phyloP scores from a whole-genome alignment of 208 protist genomes.

The Borovskyia barvae region DNA sequence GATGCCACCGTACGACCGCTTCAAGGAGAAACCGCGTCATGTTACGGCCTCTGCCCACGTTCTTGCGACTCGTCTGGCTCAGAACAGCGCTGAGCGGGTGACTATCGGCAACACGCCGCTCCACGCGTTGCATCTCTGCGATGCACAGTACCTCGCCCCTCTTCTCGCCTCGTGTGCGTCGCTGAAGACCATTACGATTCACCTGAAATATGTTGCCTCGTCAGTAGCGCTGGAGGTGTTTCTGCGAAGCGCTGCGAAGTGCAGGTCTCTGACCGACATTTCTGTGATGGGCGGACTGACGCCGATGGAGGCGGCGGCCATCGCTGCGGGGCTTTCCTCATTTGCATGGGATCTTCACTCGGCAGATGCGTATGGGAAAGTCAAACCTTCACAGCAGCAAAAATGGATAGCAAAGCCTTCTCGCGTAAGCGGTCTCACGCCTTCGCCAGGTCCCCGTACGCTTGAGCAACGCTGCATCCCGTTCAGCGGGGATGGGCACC shows the following conservation, averaged over 20 bases:
- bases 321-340: slow-evolving; percentile 35
- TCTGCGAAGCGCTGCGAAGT: slow-evolving; percentile 40
- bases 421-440: too few relatives aligned
- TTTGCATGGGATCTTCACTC: slow-evolving; percentile 10
- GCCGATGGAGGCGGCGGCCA: slow-evolving; percentile 43
- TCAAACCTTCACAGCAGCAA: neutral
- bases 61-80: slow-evolving; percentile 14
- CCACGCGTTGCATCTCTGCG: slow-evolving; percentile 36
- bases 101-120: slow-evolving; percentile 53
- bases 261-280: slow-evolving; percentile 34
- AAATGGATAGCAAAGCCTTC: neutral
- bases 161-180: slow-evolving; percentile 43
- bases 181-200: slow-evolving; percentile 39
- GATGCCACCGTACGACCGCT: too few relatives aligned
- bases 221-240: slow-evolving; percentile 43
- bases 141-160: slow-evolving; percentile 35
- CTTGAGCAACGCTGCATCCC: too few relatives aligned
- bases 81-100: slow-evolving; percentile 36
- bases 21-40: slow-evolving; percentile 4
- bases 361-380: too few relatives aligned
- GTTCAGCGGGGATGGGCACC: too few relatives aligned
- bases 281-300: slow-evolving; percentile 47
- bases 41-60: slow-evolving; percentile 12
- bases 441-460: too few relatives aligned
- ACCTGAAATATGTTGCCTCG: slow-evolving; percentile 40